phyloP scores from a whole-genome alignment of 768 basidiomycete species.

The Psilocybe subaeruginosa region DNA sequence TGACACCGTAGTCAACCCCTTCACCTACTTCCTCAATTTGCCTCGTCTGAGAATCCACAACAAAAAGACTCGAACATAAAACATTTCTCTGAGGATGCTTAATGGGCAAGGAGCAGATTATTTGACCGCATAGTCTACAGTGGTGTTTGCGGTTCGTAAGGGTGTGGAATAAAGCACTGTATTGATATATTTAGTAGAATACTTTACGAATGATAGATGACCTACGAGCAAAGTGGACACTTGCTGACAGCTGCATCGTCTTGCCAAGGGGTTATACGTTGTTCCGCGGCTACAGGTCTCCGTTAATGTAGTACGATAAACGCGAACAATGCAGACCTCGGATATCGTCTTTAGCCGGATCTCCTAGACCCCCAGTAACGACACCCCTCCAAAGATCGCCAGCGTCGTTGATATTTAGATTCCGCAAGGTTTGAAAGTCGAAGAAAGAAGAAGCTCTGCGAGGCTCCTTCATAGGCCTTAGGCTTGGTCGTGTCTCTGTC shows the following conservation, averaged over 20 bases:
- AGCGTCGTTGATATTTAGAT: slow-evolving; percentile 54
- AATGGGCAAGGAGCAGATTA: slow-evolving; percentile 87
- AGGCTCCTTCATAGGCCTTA: slow-evolving; percentile 23
- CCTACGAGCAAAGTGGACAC: slow-evolving; percentile 87
- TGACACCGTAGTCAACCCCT: slow-evolving; percentile 84
- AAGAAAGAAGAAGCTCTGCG: slow-evolving; percentile 72
- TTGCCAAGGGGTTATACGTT: slow-evolving; percentile 94
- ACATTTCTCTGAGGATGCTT: slow-evolving; percentile 69
- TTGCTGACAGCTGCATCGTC: slow-evolving; percentile 74
- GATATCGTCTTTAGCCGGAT: slow-evolving; percentile 59
- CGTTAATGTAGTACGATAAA: slow-evolving; percentile 6
- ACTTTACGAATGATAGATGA: slow-evolving; percentile 5
- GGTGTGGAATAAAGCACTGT: slow-evolving; percentile 77
- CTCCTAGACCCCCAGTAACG: slow-evolving; percentile 38
- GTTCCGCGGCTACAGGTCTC: slow-evolving; percentile 67
- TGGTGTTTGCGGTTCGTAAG: slow-evolving; percentile 95
- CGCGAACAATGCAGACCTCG: slow-evolving; percentile 51
- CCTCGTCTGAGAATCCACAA: slow-evolving; percentile 80
- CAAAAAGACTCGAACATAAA: slow-evolving; percentile 80
- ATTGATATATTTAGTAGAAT: background rate
- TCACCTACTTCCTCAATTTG: slow-evolving; percentile 84
- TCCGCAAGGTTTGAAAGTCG: slow-evolving; percentile 68
- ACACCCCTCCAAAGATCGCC: slow-evolving; percentile 74
- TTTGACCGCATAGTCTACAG: slow-evolving; percentile 90
- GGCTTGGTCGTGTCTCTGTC: slow-evolving; percentile 19